These are phyloP conservation scores for Monilinia polystroma DNA, from an alignment of 2,329 filamentous ascomycete species.

Conservation along the genomic window DNA sequence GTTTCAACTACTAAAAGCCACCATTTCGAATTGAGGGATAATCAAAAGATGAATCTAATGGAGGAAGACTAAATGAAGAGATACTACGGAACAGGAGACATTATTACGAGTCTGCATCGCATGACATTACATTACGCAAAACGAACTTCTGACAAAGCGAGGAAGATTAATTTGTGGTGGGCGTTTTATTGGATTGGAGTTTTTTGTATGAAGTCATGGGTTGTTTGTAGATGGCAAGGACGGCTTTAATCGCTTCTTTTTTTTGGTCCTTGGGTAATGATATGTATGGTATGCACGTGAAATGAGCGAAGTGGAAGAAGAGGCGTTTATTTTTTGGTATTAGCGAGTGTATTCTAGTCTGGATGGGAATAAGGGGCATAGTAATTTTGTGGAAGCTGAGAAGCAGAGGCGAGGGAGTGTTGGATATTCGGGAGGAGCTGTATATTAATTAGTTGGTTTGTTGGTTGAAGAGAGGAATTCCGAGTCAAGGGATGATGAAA, in stretches of 20 bases:
- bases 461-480: not conserved
- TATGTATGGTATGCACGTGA: not conserved
- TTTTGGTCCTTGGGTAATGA: not conserved
- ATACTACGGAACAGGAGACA: not conserved
- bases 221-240: slow-evolving; percentile 1
- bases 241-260: not conserved
- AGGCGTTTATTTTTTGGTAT: not conserved
- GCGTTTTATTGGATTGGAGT: slow-evolving; percentile 20
- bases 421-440: not conserved
- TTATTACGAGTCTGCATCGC: not conserved
- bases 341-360: not conserved
- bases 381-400: not conserved
- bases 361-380: not conserved
- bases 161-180: slow-evolving; percentile 14
- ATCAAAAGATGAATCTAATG: slow-evolving; percentile 16
- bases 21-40: not conserved
- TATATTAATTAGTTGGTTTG: not conserved
- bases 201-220: slow-evolving; percentile 18
- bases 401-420: not conserved
- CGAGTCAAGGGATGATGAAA: not conserved
- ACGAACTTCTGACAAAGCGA: not conserved
- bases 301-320: slow-evolving; percentile 1
- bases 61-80: not conserved
- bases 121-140: not conserved
- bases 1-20: slow-evolving; percentile 33